A percentile compares a stretch with the other conserved stretches of the same genome.
phyloP scores from a whole-genome alignment of 176 grass and related monocot genomes.

The Aegilops speltoides region DNA sequence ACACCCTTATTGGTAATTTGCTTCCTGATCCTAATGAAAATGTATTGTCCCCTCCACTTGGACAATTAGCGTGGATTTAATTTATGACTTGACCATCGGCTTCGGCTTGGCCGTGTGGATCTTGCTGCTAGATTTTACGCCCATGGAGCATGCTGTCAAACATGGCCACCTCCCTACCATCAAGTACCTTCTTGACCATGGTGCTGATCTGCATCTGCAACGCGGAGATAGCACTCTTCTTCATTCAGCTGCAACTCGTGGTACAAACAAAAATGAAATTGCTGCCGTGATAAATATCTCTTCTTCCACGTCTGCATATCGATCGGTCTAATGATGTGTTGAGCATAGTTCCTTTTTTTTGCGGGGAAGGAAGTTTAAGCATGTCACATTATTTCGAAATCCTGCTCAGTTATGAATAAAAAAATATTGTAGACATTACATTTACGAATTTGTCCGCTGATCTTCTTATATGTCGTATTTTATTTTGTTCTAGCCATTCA shows the following conservation, averaged over 20 bases:
- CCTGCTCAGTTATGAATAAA: not conserved
- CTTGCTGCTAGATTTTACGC: not conserved
- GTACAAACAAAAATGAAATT: not conserved
- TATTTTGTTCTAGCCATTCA: not conserved
- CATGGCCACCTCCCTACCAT: conserved; percentile 10
- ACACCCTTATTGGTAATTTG: not conserved
- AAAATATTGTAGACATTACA: not conserved
- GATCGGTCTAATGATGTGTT: no score
- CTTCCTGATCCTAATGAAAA: no score
- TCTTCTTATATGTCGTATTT: not conserved
- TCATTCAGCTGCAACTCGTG: conserved; percentile 1
- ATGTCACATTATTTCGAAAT: not conserved
- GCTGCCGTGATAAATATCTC: not conserved
- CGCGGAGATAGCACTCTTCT: not conserved
- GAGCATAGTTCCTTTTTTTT: no score
- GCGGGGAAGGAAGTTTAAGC: not conserved
- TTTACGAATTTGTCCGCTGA: not conserved
- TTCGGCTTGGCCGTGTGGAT: not conserved
- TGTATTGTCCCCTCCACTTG: no score
- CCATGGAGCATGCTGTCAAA: not conserved
- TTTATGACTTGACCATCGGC: no score
- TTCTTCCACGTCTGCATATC: no score
- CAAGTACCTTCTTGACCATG: conserved; percentile 26
- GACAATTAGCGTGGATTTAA: no score
- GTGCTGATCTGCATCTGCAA: conserved; percentile 3